Evolutionary conservation across 495 filamentous ascomycete genomes (phyloP).

Genomic region (Hypoxylon intermedium): DNA sequence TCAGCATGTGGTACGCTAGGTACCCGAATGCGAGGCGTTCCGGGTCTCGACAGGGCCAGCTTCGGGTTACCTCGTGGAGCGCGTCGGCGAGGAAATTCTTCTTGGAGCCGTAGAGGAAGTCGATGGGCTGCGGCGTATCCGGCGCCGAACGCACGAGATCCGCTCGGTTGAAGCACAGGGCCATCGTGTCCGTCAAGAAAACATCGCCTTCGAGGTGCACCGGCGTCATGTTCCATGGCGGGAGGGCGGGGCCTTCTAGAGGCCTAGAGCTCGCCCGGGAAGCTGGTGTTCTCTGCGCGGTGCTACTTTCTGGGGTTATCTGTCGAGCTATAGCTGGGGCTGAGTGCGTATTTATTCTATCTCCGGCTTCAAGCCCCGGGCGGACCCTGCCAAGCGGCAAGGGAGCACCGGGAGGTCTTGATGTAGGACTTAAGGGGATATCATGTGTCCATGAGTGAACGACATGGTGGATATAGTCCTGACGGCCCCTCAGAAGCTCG

Average conservation of each 20-base stretch:
- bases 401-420: no score
- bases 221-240: constrained; percentile 1
- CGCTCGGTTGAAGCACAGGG: neutral
- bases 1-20: neutral
- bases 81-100: constrained; percentile 7
- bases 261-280: neutral
- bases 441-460: constrained; percentile 1
- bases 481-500: neutral
- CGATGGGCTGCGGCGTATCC: neutral
- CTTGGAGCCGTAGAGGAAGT: constrained; percentile 4
- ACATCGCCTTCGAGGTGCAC: neutral
- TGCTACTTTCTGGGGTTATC: neutral
- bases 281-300: neutral
- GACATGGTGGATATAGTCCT: neutral
- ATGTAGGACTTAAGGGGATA: no score
- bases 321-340: neutral
- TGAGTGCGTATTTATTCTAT: neutral
- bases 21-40: constrained; percentile 2
- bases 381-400: no score
- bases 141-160: constrained; percentile 3
- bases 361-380: no score
- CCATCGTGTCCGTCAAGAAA: neutral
- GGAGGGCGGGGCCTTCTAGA: neutral
- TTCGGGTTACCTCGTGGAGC: neutral
- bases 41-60: constrained; percentile 6